phyloP scores from a whole-genome alignment of 208 protist genomes.

The Trypanosoma melophagium region DNA sequence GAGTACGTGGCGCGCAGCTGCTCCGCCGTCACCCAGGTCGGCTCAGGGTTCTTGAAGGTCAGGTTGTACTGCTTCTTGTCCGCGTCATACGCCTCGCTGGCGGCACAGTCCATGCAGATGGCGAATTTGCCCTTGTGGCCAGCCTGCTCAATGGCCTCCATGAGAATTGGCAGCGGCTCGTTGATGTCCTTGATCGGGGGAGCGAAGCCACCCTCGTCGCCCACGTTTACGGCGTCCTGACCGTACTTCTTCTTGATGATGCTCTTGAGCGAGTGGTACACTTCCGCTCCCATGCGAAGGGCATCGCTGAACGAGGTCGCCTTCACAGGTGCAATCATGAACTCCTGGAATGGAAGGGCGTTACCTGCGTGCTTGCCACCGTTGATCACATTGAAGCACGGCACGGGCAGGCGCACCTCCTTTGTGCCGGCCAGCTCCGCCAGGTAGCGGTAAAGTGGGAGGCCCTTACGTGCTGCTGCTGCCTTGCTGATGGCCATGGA shows the following conservation, averaged over 20 bases:
- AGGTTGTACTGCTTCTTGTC: constrained; percentile 95
- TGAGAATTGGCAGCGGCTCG: constrained; percentile 96
- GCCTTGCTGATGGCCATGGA: constrained; percentile 98
- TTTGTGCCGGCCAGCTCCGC: constrained; percentile 89
- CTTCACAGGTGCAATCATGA: constrained; percentile 98
- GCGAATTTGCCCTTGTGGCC: constrained; percentile 95
- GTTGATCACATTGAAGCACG: constrained; percentile 99
- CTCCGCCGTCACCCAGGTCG: constrained; percentile 67
- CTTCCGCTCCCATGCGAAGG: constrained; percentile 96
- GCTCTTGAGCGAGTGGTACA: constrained; percentile 98
- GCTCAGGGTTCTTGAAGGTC: constrained; percentile 95
- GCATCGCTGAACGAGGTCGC: constrained; percentile 95
- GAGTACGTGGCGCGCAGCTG: constrained; percentile 93
- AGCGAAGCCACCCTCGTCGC: constrained; percentile 99
- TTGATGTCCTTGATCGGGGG: constrained; percentile 94
- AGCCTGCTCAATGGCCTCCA: constrained; percentile 95
- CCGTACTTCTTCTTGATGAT: constrained; percentile 97
- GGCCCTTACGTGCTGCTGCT: constrained; percentile 78
- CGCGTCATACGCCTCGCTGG: constrained; percentile 97
- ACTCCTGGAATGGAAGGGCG: constrained; percentile 94
- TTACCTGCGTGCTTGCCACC: constrained; percentile 99
- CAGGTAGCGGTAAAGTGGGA: constrained; percentile 97
- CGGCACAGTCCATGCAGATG: constrained; percentile 99
- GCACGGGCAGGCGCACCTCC: constrained; percentile 88
- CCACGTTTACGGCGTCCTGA: constrained; percentile 93